These are phyloP conservation scores for Nitzschia inconspicua DNA, from an alignment of 108 stramenopile genomes.

Conservation along the genomic window DNA sequence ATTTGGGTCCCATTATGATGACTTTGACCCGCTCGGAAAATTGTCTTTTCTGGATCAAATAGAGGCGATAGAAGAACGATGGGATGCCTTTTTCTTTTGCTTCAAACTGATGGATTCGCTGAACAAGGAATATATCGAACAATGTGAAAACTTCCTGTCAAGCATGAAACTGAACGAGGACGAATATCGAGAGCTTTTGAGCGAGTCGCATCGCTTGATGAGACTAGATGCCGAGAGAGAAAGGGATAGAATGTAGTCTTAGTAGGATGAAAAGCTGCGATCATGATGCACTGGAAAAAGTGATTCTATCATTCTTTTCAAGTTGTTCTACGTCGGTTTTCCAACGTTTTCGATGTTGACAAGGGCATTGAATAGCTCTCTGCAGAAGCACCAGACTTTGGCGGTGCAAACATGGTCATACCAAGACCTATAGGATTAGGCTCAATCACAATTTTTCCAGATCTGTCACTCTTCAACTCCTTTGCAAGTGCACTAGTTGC, in stretches of 20 bases:
- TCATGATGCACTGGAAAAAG: not conserved
- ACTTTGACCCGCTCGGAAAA: constrained; percentile 36
- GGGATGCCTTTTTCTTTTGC: constrained; percentile 41
- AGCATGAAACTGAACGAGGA: constrained; percentile 37
- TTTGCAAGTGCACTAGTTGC: too few relatives aligned
- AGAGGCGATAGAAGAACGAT: constrained; percentile 48
- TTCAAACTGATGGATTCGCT: constrained; percentile 34
- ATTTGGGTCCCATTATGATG: constrained; percentile 30
- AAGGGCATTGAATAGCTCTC: too few relatives aligned
- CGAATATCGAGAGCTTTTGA: constrained; percentile 29
- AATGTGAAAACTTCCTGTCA: constrained; percentile 34
- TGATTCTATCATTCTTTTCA: too few relatives aligned
- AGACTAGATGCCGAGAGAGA: constrained; percentile 40
- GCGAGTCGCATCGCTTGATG: constrained; percentile 34
- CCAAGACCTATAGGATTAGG: too few relatives aligned
- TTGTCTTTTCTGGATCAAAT: constrained; percentile 38
- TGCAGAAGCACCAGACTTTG: too few relatives aligned
- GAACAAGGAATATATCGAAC: constrained; percentile 21
- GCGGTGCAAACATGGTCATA: too few relatives aligned
- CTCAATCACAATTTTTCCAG: too few relatives aligned
- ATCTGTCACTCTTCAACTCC: too few relatives aligned
- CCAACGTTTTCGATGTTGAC: too few relatives aligned
- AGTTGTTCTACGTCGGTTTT: too few relatives aligned
- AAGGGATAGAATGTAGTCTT: constrained; percentile 2
- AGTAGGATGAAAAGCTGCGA: not conserved